phyloP scores from a whole-genome alignment of 495 filamentous ascomycete genomes.

The Tetracladium setigerum region DNA sequence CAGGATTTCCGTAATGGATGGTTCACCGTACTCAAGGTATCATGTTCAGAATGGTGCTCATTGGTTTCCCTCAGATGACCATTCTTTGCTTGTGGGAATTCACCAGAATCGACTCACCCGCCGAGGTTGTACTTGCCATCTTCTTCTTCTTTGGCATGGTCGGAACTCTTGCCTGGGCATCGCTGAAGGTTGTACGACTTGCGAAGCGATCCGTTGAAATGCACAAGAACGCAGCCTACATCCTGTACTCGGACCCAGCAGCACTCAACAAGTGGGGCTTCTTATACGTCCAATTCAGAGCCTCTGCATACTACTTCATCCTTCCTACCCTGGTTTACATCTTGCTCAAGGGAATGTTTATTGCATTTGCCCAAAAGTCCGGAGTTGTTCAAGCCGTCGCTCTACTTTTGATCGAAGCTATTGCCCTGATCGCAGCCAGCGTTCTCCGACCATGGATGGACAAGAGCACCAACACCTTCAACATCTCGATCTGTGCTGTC shows the following conservation, averaged over 20 bases:
- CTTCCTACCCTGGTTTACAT: constrained; percentile 74
- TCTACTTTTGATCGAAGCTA: constrained; percentile 78
- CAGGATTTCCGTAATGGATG: constrained; percentile 90
- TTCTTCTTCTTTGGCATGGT: constrained; percentile 84
- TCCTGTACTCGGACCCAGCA: constrained; percentile 89
- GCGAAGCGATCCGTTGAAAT: constrained; percentile 81
- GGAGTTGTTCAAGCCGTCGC: constrained; percentile 79
- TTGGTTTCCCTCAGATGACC: constrained; percentile 89
- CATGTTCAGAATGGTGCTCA: constrained; percentile 81
- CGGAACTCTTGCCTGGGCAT: constrained; percentile 75
- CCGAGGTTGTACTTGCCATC: constrained; percentile 79
- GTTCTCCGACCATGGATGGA: constrained; percentile 96
- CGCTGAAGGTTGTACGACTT: constrained; percentile 80
- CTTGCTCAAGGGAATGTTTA: constrained; percentile 83
- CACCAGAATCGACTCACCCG: constrained; percentile 75
- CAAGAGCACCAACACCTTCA: constrained; percentile 96
- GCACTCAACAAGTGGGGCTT: constrained; percentile 98
- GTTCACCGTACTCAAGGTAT: constrained; percentile 80
- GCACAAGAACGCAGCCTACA: constrained; percentile 96
- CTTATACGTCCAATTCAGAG: constrained; percentile 94
- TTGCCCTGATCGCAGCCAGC: constrained; percentile 66
- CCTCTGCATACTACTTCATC: constrained; percentile 95
- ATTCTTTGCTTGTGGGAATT: constrained; percentile 94
- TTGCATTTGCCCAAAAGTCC: constrained; percentile 69
- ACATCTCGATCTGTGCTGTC: constrained; percentile 82